phyloP scores from a whole-genome alignment of 1,284 basidiomycete species.

The Chondrostereum purpureum region DNA sequence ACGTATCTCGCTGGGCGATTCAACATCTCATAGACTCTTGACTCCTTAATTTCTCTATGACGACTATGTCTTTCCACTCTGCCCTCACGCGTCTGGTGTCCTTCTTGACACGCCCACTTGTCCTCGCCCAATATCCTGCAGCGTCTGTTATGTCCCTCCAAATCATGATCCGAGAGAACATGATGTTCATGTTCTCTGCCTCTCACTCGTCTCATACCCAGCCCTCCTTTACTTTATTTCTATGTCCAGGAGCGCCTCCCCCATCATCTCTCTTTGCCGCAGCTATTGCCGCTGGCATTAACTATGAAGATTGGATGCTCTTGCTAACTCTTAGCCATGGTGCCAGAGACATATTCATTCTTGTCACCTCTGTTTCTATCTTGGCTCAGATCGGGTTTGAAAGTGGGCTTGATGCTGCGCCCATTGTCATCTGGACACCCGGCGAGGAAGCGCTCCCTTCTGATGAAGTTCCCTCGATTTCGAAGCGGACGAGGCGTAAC shows the following conservation, averaged over 20 bases:
- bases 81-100: conserved; percentile 4
- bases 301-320: background rate
- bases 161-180: background rate
- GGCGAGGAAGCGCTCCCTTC: background rate
- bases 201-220: no score
- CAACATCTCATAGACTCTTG: no score
- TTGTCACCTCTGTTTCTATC: background rate
- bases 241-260: background rate
- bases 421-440: no score
- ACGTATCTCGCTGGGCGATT: no score
- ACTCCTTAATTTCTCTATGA: no score
- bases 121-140: background rate
- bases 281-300: background rate
- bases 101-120: background rate
- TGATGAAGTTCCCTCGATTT: background rate
- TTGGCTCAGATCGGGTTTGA: no score
- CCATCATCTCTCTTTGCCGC: background rate
- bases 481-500: no score
- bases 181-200: background rate
- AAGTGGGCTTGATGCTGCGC: no score
- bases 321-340: no score
- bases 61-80: conserved; percentile 18
- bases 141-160: no score
- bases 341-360: background rate
- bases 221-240: background rate